Evolutionary conservation across 768 basidiomycete species (phyloP).

Genomic region (Lentinula boryana): DNA sequence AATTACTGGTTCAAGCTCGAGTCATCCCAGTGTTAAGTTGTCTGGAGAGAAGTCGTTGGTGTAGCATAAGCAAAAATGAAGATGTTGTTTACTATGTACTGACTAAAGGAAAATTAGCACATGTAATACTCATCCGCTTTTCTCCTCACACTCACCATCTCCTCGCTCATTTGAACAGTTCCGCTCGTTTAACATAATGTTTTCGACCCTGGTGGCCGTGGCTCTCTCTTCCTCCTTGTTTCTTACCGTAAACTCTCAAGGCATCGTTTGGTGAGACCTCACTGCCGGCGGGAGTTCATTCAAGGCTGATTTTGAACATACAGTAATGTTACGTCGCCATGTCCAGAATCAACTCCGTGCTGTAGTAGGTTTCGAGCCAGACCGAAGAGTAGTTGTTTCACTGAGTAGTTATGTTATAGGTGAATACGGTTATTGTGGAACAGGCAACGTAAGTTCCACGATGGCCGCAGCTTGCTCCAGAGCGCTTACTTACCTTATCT

Average conservation of each 20-base stretch:
- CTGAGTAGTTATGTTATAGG: constrained; percentile 21
- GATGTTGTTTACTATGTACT: too few species aligned
- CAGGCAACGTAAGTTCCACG: constrained; percentile 28
- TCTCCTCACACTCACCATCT: neutral
- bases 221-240: neutral
- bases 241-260: neutral
- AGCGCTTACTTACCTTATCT: neutral
- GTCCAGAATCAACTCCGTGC: constrained; percentile 41
- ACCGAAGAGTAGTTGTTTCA: neutral
- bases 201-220: constrained; percentile 6
- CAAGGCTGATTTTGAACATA: neutral
- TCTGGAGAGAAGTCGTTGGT: too few species aligned
- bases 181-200: constrained; percentile 4
- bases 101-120: neutral
- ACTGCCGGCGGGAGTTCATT: neutral
- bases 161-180: neutral
- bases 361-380: constrained; percentile 34
- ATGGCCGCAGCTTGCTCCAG: neutral
- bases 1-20: too few species aligned
- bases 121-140: neutral
- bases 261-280: constrained; percentile 7
- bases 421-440: constrained; percentile 52
- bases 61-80: too few species aligned
- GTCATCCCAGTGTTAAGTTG: too few species aligned
- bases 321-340: constrained; percentile 39